Conservation (phyloP, 2,329 filamentous ascomycete species). For the Xylariaceae sp. region DNA sequence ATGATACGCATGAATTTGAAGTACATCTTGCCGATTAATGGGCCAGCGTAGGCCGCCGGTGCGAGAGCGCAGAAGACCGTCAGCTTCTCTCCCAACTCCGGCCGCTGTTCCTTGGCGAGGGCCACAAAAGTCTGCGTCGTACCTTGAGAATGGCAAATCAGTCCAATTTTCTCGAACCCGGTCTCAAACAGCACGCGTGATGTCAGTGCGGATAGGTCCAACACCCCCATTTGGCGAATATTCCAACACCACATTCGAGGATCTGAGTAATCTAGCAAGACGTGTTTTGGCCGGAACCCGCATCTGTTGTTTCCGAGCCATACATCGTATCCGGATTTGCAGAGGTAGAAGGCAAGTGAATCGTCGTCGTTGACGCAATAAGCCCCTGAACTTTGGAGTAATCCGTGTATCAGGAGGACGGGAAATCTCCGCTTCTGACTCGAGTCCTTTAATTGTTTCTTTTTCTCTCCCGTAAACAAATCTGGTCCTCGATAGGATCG, state of each 20-base stretch:
- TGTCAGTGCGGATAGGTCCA: conserved; percentile 81
- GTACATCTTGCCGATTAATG: conserved; percentile 82
- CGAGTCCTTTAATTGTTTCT: conserved; percentile 41
- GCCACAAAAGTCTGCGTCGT: conserved; percentile 88
- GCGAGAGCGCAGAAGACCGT: conserved; percentile 90
- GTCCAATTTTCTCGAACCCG: conserved; percentile 77
- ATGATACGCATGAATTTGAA: conserved; percentile 90
- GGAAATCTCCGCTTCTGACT: conserved; percentile 69
- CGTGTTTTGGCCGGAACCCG: conserved; percentile 79
- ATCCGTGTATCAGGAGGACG: conserved; percentile 82
- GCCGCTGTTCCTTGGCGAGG: conserved; percentile 85
- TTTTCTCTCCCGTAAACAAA: conserved; percentile 56
- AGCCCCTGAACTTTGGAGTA: conserved; percentile 84
- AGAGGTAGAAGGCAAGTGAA: conserved; percentile 87
- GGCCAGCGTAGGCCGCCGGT: conserved; percentile 87
- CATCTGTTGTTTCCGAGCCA: conserved; percentile 96
- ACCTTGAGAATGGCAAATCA: conserved; percentile 88
- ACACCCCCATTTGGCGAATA: conserved; percentile 88
- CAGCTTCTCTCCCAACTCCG: conserved; percentile 78
- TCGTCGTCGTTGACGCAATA: conserved; percentile 91
- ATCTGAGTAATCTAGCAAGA: conserved; percentile 69
- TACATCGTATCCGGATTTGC: conserved; percentile 90
- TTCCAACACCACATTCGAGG: conserved; percentile 98
- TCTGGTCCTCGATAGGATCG: conserved; percentile 61
- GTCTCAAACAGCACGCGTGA: conserved; percentile 82